phyloP scores from a whole-genome alignment of 768 basidiomycete genomes.

The Pleurotus cornucopiae region DNA sequence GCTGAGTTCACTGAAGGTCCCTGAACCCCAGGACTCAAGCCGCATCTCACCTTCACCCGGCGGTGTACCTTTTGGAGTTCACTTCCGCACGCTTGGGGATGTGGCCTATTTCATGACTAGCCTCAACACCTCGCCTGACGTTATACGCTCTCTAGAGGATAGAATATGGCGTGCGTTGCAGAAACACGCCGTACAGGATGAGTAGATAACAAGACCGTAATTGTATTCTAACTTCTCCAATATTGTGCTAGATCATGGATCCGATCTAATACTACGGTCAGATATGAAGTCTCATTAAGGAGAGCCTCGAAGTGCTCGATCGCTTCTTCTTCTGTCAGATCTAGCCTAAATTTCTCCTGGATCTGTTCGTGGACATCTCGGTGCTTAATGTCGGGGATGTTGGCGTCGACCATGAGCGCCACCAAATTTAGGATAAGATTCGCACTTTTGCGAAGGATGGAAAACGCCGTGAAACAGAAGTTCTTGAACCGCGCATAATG shows the following conservation, averaged over 20 bases:
- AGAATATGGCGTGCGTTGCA: constrained; percentile 44
- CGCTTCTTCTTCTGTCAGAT: constrained; percentile 94
- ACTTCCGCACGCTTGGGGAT: constrained; percentile 86
- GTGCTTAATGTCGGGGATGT: constrained; percentile 95
- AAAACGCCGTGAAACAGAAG: constrained; percentile 97
- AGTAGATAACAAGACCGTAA: not conserved
- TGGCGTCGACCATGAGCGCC: constrained; percentile 95
- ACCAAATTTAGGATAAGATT: constrained; percentile 97
- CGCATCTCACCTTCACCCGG: constrained; percentile 40
- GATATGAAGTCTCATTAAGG: constrained; percentile 91
- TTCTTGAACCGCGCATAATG: constrained; percentile 96
- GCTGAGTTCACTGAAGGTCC: constrained; percentile 46
- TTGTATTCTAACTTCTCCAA: constrained; percentile 61
- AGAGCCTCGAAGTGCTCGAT: constrained; percentile 95
- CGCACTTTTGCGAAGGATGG: constrained; percentile 91
- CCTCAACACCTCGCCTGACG: constrained; percentile 59
- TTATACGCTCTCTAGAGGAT: constrained; percentile 58
- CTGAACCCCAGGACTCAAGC: constrained; percentile 11
- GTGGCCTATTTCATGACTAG: constrained; percentile 93
- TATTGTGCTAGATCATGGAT: constrained; percentile 92
- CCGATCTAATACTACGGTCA: constrained; percentile 88
- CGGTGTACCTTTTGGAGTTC: constrained; percentile 61
- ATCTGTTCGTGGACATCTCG: constrained; percentile 85
- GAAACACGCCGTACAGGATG: not conserved
- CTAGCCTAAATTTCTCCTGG: constrained; percentile 93